Base-by-base conservation (phyloP, 78 protist species). In the Dictyostelium intermedium region DNA sequence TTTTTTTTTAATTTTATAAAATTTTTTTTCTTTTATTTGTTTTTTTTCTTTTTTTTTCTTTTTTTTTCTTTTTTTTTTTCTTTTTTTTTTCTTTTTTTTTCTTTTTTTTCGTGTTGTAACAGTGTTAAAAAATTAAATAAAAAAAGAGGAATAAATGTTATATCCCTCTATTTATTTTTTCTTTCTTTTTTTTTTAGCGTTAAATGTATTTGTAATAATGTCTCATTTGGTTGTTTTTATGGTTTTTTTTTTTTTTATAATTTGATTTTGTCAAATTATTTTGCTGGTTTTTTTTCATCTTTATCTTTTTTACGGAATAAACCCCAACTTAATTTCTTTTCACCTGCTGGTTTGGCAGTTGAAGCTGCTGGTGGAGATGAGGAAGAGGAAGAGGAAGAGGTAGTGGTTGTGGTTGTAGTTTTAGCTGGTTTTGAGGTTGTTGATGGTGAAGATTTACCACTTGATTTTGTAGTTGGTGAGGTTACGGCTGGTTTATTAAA, bases 301-400 rank as follows among this genome's bases (percentile, higher is more conserved):
- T 87, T 87, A 89, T 89, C 94, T 47, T 89, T 89, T 76, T 89
- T 89, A 66, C 82, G 82, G 76, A 89, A 89, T 1, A 89, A 14
- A 13, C 94, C 94, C 94, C 94, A 89, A 89, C 87, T 80, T 34
- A 80, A 30, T 70, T 89, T 89, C 82, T 80, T 89, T 70, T 89
- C 94, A 13, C 30, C 94, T 20, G 94, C 81, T 39, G 37, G 41
- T 18, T 72, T n/a, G 6, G 56, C 14, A 1, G 83, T 23, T 35
- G 82, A 43, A 23, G 89, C n/a, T 5, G 84, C 1, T 9, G 66
- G 32, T 82, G 86, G 66, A 1, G 89, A 66, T 0, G 85, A 80
- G 3, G 70, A 43, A 1, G 92, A 37, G 2, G 74, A 63, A 3
- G 85, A 53, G 2, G 89, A 66, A 2, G 72, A 23, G 10, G 92